Evolutionary conservation across 1,284 basidiomycete genomes (phyloP).

Genomic region (Phlebopus sp.): DNA sequence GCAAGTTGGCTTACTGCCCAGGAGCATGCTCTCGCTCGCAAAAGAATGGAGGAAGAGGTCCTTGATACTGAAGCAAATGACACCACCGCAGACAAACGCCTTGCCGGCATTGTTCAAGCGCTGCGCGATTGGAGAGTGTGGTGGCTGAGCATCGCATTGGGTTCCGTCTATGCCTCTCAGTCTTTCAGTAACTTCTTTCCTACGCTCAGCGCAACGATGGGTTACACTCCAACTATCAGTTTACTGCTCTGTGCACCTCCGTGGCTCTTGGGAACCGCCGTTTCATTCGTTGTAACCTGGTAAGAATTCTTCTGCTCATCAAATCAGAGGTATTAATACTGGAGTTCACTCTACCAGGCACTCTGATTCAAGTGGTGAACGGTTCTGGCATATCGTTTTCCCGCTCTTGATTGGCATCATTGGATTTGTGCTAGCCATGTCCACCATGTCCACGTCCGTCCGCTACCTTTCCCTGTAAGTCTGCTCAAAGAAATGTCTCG

Average conservation of each 20-base stretch:
- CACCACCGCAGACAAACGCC: neutral
- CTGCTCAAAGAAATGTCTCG: slow-evolving; percentile 17
- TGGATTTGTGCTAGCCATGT: slow-evolving; percentile 69
- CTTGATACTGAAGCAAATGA: neutral
- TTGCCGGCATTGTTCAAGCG: slow-evolving; percentile 35
- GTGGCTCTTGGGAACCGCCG: slow-evolving; percentile 46
- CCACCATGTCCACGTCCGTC: slow-evolving; percentile 60
- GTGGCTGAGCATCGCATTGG: slow-evolving; percentile 40
- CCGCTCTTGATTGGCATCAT: slow-evolving; percentile 49
- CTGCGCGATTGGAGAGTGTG: slow-evolving; percentile 61
- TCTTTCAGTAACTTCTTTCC: slow-evolving; percentile 60
- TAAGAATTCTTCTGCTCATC: neutral
- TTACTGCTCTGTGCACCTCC: slow-evolving; percentile 59
- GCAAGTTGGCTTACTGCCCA: slow-evolving; percentile 56
- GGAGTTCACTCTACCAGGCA: slow-evolving; percentile 36
- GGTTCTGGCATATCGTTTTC: slow-evolving; percentile 39
- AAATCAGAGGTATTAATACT: slow-evolving; percentile 52
- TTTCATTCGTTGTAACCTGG: slow-evolving; percentile 24
- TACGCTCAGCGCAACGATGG: slow-evolving; percentile 52
- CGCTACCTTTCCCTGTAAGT: slow-evolving; percentile 69
- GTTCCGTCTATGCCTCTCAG: slow-evolving; percentile 40
- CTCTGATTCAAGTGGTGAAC: slow-evolving; percentile 35
- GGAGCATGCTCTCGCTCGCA: slow-evolving; percentile 65
- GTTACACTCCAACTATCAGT: slow-evolving; percentile 51
- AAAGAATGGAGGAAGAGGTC: slow-evolving; percentile 70